phyloP scores from a whole-genome alignment of 169 alveolate genomes.

The Gregarina niphandrodes region DNA sequence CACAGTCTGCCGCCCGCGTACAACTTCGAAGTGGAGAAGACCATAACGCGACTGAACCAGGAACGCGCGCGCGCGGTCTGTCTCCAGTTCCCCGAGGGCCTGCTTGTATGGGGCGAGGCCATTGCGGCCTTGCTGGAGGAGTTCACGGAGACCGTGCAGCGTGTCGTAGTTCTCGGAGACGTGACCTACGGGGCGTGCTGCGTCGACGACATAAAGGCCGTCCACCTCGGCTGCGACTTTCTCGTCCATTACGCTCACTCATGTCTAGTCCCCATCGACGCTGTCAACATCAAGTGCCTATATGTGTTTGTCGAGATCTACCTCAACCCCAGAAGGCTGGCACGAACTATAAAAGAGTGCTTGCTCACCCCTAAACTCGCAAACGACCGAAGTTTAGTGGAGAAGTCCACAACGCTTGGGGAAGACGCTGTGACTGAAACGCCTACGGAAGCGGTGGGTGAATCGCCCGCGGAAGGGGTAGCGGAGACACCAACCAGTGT shows the following conservation, averaged over 20 bases:
- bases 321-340: slow-evolving; percentile 55
- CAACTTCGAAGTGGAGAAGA: slow-evolving; percentile 76
- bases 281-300: slow-evolving; percentile 33
- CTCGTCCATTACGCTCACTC: slow-evolving; percentile 93
- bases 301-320: slow-evolving; percentile 85
- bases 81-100: slow-evolving; percentile 89
- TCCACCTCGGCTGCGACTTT: slow-evolving; percentile 62
- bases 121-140: slow-evolving; percentile 62
- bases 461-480: too few relatives aligned
- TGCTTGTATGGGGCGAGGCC: slow-evolving; percentile 48
- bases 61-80: slow-evolving; percentile 49
- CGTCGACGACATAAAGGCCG: slow-evolving; percentile 83
- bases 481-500: too few relatives aligned
- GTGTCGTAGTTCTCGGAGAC: slow-evolving; percentile 58
- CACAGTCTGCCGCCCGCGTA: slow-evolving; percentile 70
- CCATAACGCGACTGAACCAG: slow-evolving; percentile 52
- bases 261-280: slow-evolving; percentile 78
- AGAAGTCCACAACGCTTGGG: too few relatives aligned
- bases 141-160: slow-evolving; percentile 36
- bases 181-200: slow-evolving; percentile 99
- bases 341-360: slow-evolving; percentile 40
- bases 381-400: too few relatives aligned
- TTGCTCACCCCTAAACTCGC: slow-evolving; percentile 35
- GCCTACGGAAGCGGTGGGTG: too few relatives aligned
- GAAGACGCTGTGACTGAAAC: too few relatives aligned